These are phyloP conservation scores for Metarhizium guizhouense DNA, from an alignment of 2,329 filamentous ascomycete genomes.

Conservation along the genomic window DNA sequence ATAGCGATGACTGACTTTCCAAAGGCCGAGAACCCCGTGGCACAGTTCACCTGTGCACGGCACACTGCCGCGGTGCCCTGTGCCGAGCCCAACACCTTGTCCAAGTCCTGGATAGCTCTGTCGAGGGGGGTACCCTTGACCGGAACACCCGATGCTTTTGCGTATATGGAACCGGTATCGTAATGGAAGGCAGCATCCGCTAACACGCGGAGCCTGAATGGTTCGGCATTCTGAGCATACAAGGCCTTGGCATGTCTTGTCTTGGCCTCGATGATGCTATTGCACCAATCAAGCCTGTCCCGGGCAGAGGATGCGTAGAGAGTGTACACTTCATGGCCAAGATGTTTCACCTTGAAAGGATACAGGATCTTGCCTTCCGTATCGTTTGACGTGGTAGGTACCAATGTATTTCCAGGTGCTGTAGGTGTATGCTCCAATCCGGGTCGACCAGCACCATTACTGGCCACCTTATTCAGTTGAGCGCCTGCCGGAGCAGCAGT, in stretches of 20 bases:
- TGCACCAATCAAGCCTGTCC: conserved; percentile 80
- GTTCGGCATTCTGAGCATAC: conserved; percentile 88
- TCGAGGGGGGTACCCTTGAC: conserved; percentile 90
- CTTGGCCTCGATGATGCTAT: conserved; percentile 90
- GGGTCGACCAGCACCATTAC: conserved; percentile 43
- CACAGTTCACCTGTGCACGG: conserved; percentile 81
- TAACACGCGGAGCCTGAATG: conserved; percentile 84
- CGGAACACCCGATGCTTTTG: conserved; percentile 57
- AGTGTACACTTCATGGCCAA: conserved; percentile 88
- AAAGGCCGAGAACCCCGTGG: conserved; percentile 77
- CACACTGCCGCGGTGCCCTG: conserved; percentile 71
- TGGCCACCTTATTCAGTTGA: conserved; percentile 46
- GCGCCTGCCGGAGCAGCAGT: conserved; percentile 51
- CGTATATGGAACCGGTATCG: conserved; percentile 50
- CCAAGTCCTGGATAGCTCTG: conserved; percentile 80
- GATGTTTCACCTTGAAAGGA: conserved; percentile 91
- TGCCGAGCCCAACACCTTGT: conserved; percentile 63
- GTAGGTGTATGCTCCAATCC: conserved; percentile 61
- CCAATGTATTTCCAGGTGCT: conserved; percentile 51
- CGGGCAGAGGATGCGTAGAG: conserved; percentile 73
- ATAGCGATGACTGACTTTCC: conserved; percentile 86
- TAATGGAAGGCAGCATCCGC: conserved; percentile 88
- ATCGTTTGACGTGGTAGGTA: conserved; percentile 46
- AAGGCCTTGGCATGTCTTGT: conserved; percentile 84
- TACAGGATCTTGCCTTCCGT: conserved; percentile 78